These are phyloP conservation scores for Melaleuca quinquenervia DNA, from an alignment of 345 rosid species.

Conservation along the genomic window DNA sequence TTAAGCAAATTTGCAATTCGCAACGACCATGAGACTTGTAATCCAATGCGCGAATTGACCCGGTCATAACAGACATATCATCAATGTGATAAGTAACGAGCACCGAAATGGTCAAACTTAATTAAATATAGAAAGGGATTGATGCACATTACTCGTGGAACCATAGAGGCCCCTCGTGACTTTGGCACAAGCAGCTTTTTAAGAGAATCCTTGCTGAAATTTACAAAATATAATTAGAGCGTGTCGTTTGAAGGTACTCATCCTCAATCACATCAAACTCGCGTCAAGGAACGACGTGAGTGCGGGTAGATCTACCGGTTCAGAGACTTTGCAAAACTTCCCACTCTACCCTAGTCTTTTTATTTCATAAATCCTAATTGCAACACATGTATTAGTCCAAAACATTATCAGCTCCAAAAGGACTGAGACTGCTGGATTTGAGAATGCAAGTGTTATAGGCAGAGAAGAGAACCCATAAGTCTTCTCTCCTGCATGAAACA, in stretches of 20 bases:
- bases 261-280: not conserved
- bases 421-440: not conserved
- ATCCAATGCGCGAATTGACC: not conserved
- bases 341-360: not conserved
- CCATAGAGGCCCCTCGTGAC: not conserved
- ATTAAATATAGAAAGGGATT: not conserved
- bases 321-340: not conserved
- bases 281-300: not conserved
- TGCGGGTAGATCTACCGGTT: not conserved
- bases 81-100: not conserved
- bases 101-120: not conserved
- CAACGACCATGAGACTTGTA: not conserved
- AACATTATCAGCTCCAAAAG: not conserved
- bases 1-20: not conserved
- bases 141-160: not conserved
- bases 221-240: not conserved
- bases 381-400: not conserved
- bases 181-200: not conserved
- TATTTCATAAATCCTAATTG: not conserved
- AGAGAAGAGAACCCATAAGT: not conserved
- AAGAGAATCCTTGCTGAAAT: not conserved
- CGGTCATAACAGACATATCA: not conserved
- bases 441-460: not conserved
- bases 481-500: not conserved
- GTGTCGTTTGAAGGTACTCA: not conserved